Evolutionary conservation across 169 alveolate genomes (phyloP).

Genomic region (Pseudocohnilembus persalinus): DNA sequence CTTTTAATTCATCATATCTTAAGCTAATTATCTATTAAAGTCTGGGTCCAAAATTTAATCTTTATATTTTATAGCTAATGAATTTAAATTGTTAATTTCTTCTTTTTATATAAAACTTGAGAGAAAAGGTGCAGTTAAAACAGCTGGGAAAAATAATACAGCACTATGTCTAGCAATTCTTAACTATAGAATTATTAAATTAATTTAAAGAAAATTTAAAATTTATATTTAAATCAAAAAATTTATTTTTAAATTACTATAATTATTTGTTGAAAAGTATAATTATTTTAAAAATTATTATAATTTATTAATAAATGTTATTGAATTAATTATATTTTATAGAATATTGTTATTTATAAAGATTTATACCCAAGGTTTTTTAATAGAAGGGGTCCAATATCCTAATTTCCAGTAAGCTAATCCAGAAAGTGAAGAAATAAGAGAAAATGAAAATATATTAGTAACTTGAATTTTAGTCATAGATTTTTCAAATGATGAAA

Average conservation of each 20-base stretch:
- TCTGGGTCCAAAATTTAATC: not conserved
- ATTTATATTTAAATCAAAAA: too few relatives aligned
- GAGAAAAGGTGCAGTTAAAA: not conserved
- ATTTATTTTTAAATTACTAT: too few relatives aligned
- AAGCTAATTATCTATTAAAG: not conserved
- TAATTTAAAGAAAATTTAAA: too few relatives aligned
- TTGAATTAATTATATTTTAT: too few relatives aligned
- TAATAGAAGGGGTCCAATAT: not conserved
- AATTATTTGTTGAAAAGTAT: too few relatives aligned
- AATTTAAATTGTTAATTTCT: not conserved
- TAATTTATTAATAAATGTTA: too few relatives aligned
- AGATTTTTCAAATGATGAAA: not conserved
- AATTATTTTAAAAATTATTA: too few relatives aligned
- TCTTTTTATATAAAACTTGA: not conserved
- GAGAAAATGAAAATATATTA: not conserved
- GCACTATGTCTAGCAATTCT: not conserved
- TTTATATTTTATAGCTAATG: not conserved
- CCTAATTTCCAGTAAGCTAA: not conserved
- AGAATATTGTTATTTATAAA: too few relatives aligned
- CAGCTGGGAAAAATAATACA: not conserved
- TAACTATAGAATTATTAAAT: not conserved
- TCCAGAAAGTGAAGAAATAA: not conserved
- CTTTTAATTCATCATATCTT: not conserved
- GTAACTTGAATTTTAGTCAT: not conserved
- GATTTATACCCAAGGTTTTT: not conserved